Base-by-base conservation (phyloP, 306 rosid genomes). In the Vigna angularis region DNA sequence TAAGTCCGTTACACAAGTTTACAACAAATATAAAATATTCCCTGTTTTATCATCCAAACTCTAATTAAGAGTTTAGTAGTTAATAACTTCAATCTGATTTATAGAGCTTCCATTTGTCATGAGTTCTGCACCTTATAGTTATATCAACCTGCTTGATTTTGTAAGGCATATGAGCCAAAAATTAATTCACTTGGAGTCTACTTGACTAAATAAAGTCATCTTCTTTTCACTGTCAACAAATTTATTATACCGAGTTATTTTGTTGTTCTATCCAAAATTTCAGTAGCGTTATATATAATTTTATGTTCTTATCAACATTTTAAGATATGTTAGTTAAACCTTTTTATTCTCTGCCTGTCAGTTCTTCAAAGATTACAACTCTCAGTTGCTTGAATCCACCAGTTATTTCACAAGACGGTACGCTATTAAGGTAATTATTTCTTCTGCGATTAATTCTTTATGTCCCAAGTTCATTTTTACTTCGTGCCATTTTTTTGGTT, bases 311-410 rank as follows among this genome's bases (percentile, higher is more conserved):
- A 34, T 26, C 66, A 36, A 73, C 22, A 45, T 66, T 70, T 75
- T 58, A 42, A 44, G 48, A 42, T 9, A 13, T 9, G 51, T 69
- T 50, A 42, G 10, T 75, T 32, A 58, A 80, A 64, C 49, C 20
- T 1, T 58, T 40, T 42, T 65, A 18, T 6, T 45, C 22, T 75
- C 42, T 12, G 17, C 32, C 58, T 75, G 66, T 75, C 87, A 93
- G 98, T 93, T 93, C 78, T 91, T 93, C 66, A 83, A 82, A 8
- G 97, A 91, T 40, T 93, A 93, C 72, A 93, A 91, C 76, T 85
- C 88, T 61, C 88, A 80, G 90, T 75, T 93, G 67, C 82, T 93
- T 64, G 97, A 93, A 76, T 93, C 97, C 42, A n/a, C 84, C 48
- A 85, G 87, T 83, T 93, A 93, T 85, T 89, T 93, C 73, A 90